Evolutionary conservation across 352 stramenopile genomes (phyloP).

Genomic region (Pythium folliculosum): DNA sequence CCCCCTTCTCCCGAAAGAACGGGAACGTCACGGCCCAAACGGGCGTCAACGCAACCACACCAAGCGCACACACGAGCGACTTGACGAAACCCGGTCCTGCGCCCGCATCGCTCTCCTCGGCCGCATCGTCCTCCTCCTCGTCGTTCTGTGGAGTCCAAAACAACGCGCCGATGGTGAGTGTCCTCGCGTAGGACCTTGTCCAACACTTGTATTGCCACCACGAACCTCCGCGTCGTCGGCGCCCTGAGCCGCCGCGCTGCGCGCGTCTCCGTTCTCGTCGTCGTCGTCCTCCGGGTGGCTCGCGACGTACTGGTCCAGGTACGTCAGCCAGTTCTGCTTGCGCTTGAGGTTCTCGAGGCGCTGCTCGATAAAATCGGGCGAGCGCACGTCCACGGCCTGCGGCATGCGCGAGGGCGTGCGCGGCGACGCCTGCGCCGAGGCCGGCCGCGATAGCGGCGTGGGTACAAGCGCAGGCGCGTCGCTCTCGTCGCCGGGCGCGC

Average conservation of each 20-base stretch:
- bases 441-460: not conserved
- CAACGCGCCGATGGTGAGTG: too few species aligned
- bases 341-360: conserved; percentile 87
- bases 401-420: conserved; percentile 26
- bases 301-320: conserved; percentile 75
- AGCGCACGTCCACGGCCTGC: conserved; percentile 65
- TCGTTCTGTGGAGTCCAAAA: too few species aligned
- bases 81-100: conserved; percentile 41
- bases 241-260: not conserved
- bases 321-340: conserved; percentile 56
- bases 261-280: conserved; percentile 9
- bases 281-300: conserved; percentile 48
- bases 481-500: conserved; percentile 60
- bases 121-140: conserved; percentile 6
- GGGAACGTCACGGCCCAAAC: conserved; percentile 62
- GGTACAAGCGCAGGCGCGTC: conserved; percentile 21
- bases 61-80: conserved; percentile 59
- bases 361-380: conserved; percentile 84
- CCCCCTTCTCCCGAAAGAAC: conserved; percentile 51
- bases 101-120: conserved; percentile 6
- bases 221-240: conserved; percentile 3
- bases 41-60: conserved; percentile 47
- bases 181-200: not conserved
- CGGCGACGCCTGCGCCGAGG: conserved; percentile 32
- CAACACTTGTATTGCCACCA: not conserved